Evolutionary conservation across 2,329 filamentous ascomycete genomes (phyloP), one percentile per base, ranked within the genome.

Genomic region (Chaetomiaceae sp.): DNA sequence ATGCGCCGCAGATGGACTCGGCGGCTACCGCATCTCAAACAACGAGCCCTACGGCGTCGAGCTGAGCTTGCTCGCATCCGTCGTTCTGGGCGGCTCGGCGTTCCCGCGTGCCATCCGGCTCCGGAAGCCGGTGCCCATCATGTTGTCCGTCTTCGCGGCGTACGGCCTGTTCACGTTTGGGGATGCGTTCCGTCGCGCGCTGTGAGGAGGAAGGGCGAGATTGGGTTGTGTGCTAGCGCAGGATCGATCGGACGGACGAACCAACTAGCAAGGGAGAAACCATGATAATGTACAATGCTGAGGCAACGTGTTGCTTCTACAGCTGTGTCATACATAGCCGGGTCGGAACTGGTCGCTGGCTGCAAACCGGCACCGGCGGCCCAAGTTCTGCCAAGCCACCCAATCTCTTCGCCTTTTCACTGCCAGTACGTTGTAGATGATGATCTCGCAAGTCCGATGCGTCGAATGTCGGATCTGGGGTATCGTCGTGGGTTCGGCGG

Each of bases 51-150:
- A 93, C 65, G 93, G 91, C 52, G 70, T 94, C 56, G 93, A 97
- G 68, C 72, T 95, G 35, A 87, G 85, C n/a, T 76, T 98, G 9
- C 73, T 96, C 35, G 93, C 93, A 4, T 95, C 88, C 1, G 60
- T 88, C n/a, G 70, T 97, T 20, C 76, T 98, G 29, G 91, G 77
- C 34, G 89, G 88, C 17, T 86, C 86, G 34, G 85, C 87, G 2
- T 83, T 97, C 50, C 93, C 93, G 11, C 78, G 93, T 42, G 93
- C 89, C 4, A 81, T 98, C 60, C 87, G 82, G 65, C 78, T 83
- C 34, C 74, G 77, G 58, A 98, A 97, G 76, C 86, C 88, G 1
- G 78, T 98, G 42, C 91, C 93, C 1, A 74, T 86, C 46, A 79
- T 83, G 10, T 70, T 98, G 61, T 91, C 87, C 61, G 61, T 89